These are phyloP conservation scores for Ophiostoma novo-ulmi DNA, from an alignment of 2,329 filamentous ascomycete genomes.

Conservation along the genomic window DNA sequence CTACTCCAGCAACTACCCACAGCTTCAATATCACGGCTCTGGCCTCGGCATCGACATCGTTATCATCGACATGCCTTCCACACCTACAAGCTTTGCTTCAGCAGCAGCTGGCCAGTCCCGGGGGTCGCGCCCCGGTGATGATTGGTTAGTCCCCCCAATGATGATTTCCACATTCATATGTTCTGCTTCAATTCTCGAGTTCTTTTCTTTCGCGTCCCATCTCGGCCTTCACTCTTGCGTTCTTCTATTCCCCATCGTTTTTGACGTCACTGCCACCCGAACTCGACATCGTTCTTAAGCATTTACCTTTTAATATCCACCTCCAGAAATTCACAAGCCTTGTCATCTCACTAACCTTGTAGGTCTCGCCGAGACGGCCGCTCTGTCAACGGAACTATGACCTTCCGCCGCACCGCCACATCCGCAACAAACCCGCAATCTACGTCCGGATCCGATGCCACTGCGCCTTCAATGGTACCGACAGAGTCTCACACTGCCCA, in stretches of 20 bases:
- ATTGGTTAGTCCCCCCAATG: slow-evolving; percentile 23
- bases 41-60: not conserved
- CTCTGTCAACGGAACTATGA: slow-evolving; percentile 57
- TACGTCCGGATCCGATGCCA: slow-evolving; percentile 26
- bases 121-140: slow-evolving; percentile 49
- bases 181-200: not conserved
- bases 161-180: not conserved
- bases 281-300: no score
- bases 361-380: slow-evolving; percentile 57
- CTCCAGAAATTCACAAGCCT: not conserved
- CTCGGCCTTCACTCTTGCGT: not conserved
- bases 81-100: slow-evolving; percentile 79
- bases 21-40: not conserved
- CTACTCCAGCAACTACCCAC: no score
- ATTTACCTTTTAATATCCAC: not conserved
- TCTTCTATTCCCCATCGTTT: not conserved
- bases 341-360: not conserved
- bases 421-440: slow-evolving; percentile 38
- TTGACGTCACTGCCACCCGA: not conserved
- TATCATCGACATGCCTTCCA: slow-evolving; percentile 24
- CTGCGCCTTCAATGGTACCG: slow-evolving; percentile 25
- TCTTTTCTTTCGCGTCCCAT: not conserved
- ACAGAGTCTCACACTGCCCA: slow-evolving; percentile 33
- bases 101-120: slow-evolving; percentile 71
- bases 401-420: slow-evolving; percentile 58